Evolutionary conservation across 257 asterid species (phyloP), one percentile per base, ranked within the genome.

Genomic region (Haberlea rhodopensis): DNA sequence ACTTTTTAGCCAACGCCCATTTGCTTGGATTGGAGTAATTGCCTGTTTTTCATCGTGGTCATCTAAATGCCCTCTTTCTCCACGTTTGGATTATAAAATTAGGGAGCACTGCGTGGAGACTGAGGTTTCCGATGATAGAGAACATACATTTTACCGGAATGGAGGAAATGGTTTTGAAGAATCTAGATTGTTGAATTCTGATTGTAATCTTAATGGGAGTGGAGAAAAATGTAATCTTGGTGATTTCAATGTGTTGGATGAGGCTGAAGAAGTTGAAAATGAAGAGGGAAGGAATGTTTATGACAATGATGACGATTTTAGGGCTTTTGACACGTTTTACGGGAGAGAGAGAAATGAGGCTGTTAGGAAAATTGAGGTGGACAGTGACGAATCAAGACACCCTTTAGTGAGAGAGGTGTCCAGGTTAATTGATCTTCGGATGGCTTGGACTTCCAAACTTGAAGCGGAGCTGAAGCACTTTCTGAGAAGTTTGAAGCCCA

Each of bases 321-420:
- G 76, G 80, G 85, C 74, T 74, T 73, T 81, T 73, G 80, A 80
- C 72, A 81, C 85, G 32, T 76, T 75, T 66, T 69, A 71, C n/a
- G 11, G n/a, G 46, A 11, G 53, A 62, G 77, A 48, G 28, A 67
- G 59, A 63, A 62, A 53, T 23, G 70, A 69, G 46, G 73, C 40
- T 73, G 70, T 69, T 27, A 69, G 80, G 67, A 75, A 69, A 71
- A 63, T 78, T 40, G 80, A 82, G 68, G 82, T 66, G 66, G 82
- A 81, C 25, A 89, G 75, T 53, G 87, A 78, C 51, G 98, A 85
- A 71, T 60, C 75, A 58, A 77, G 87, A 71, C 96, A 89, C 65
- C 97, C 97, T 66, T 75, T 89, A 53, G 94, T 92, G 62, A 92
- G 80, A 73, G 97, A 89, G 79, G 52, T 80, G 45, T 84, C 90